Conservation (phyloP, 2,329 filamentous ascomycete species). For the Tolypocladium endophyticum region DNA sequence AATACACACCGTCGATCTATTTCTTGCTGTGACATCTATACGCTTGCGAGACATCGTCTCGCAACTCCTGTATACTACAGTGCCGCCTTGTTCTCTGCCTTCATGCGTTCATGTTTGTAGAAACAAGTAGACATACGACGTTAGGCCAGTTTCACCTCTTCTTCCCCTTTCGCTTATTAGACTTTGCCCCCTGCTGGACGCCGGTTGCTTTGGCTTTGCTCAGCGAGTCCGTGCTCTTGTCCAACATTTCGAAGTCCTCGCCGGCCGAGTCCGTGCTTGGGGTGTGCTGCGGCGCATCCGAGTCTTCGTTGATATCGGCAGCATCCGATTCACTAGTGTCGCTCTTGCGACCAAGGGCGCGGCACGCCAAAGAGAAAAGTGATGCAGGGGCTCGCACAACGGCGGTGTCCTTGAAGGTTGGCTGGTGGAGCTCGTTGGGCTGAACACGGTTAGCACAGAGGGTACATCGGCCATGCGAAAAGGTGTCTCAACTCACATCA, state of each 20-base stretch:
- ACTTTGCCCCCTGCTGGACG: slow-evolving; percentile 31
- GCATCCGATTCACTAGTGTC: slow-evolving; percentile 25
- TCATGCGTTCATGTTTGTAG: neutral
- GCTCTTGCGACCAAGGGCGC: slow-evolving; percentile 28
- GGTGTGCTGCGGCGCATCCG: slow-evolving; percentile 38
- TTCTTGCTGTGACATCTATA: neutral
- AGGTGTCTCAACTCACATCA: slow-evolving; percentile 53
- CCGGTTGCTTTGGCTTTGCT: slow-evolving; percentile 40
- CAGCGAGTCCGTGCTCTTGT: slow-evolving; percentile 48
- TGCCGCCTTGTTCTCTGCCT: neutral
- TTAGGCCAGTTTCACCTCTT: neutral
- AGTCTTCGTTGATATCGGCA: slow-evolving; percentile 32
- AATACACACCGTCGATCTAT: neutral
- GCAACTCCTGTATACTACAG: neutral
- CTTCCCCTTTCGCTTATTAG: slow-evolving; percentile 42
- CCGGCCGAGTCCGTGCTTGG: slow-evolving; percentile 46
- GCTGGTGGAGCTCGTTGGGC: slow-evolving; percentile 69
- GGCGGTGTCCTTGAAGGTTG: slow-evolving; percentile 72
- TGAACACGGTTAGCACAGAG: slow-evolving; percentile 24
- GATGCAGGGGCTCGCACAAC: slow-evolving; percentile 70
- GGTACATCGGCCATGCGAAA: neutral
- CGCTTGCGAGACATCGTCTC: neutral
- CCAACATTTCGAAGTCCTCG: slow-evolving; percentile 53
- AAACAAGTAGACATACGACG: too few relatives aligned
- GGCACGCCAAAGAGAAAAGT: slow-evolving; percentile 45